These are phyloP conservation scores for Aspergillus ruber DNA, from an alignment of 2,329 filamentous ascomycete species.

Conservation along the genomic window DNA sequence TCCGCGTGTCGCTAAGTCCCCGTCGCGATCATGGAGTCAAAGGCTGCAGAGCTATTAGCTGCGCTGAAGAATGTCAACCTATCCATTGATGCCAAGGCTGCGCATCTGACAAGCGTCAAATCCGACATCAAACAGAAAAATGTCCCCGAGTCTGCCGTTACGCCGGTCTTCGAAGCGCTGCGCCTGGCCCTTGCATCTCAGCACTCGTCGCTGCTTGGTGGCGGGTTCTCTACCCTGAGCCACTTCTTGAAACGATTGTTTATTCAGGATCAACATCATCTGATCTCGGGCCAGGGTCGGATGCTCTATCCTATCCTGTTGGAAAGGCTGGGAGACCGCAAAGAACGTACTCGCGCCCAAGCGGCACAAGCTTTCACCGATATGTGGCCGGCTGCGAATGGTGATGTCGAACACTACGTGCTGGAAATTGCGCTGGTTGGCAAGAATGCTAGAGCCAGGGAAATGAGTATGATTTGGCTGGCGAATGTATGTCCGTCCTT, in stretches of 20 bases:
- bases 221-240: conserved; percentile 79
- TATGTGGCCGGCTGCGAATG: conserved; percentile 62
- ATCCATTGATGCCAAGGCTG: conserved; percentile 63
- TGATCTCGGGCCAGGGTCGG: conserved; percentile 62
- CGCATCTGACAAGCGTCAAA: conserved; percentile 68
- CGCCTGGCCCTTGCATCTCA: conserved; percentile 68
- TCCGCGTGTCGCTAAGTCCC: conserved; percentile 9
- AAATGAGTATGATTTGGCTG: conserved; percentile 78
- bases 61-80: conserved; percentile 57
- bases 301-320: conserved; percentile 68
- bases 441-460: conserved; percentile 78
- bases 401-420: conserved; percentile 73
- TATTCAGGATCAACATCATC: conserved; percentile 71
- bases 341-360: conserved; percentile 73
- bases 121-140: conserved; percentile 88
- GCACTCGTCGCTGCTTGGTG: conserved; percentile 69
- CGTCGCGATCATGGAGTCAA: conserved; percentile 47
- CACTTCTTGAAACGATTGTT: conserved; percentile 81
- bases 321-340: conserved; percentile 80
- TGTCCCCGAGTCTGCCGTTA: conserved; percentile 66
- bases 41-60: conserved; percentile 48
- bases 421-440: conserved; percentile 71
- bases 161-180: conserved; percentile 74
- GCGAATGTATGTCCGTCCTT: conserved; percentile 52
- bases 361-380: conserved; percentile 71